These are phyloP conservation scores for Cylindricascospora bacillispora DNA, from an alignment of 1,139 yeast genomes.

Conservation along the genomic window DNA sequence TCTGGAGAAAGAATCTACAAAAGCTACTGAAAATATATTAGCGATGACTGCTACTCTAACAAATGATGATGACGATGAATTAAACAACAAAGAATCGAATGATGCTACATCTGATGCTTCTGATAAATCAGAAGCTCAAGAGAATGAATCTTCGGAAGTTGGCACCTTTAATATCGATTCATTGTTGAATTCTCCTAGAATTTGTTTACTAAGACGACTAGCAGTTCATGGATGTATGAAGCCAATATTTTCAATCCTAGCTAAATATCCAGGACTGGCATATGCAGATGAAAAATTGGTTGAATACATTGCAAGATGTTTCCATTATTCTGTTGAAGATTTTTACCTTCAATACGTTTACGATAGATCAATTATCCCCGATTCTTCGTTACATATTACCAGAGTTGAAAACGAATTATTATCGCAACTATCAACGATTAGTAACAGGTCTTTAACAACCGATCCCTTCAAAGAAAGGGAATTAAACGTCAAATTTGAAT, in stretches of 20 bases:
- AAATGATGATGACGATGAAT: constrained; percentile 42
- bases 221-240: constrained; percentile 52
- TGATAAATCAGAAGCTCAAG: constrained; percentile 6
- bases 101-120: constrained; percentile 9
- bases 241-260: constrained; percentile 50
- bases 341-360: constrained; percentile 25
- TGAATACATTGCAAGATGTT: constrained; percentile 36
- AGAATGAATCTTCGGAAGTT: constrained; percentile 2
- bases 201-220: constrained; percentile 38
- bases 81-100: constrained; percentile 5
- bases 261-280: constrained; percentile 52
- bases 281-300: constrained; percentile 42
- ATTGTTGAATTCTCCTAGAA: constrained; percentile 8
- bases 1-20: constrained; percentile 48
- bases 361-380: constrained; percentile 1
- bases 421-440: constrained; percentile 16
- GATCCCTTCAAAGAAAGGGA: constrained; percentile 28
- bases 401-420: constrained; percentile 16
- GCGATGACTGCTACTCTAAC: constrained; percentile 83
- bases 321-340: constrained; percentile 40
- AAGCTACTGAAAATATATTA: constrained; percentile 64
- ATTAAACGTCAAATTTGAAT: constrained; percentile 24
- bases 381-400: constrained; percentile 5
- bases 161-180: neutral
- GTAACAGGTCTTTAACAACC: constrained; percentile 21